Percentiles rank a stretch among this genome's conserved stretches.
Evolutionary conservation across 129 eudicot species (phyloP).

Genomic region (Ambrosia artemisiifolia): DNA sequence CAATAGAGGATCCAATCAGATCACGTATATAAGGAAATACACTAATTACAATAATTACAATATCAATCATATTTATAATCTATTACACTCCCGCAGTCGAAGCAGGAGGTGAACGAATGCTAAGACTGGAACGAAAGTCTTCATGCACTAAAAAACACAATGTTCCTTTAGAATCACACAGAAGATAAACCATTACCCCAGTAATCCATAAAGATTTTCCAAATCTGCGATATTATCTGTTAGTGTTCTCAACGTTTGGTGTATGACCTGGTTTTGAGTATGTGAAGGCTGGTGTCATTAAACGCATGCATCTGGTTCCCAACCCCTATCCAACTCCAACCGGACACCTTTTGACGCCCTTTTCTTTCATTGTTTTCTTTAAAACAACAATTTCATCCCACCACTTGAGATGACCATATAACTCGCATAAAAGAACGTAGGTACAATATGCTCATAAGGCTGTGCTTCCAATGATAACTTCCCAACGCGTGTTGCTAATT

Average conservation of each 20-base stretch:
- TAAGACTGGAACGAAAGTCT: too few relatives aligned
- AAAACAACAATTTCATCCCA: constrained; percentile 73
- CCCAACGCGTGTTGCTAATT: constrained; percentile 59
- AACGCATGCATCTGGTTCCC: constrained; percentile 62
- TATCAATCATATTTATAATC: too few relatives aligned
- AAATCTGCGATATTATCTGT: constrained; percentile 29
- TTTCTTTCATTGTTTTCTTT: constrained; percentile 75
- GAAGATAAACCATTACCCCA: not conserved
- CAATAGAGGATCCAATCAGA: too few relatives aligned
- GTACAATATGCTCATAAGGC: constrained; percentile 83
- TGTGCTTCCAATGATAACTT: constrained; percentile 50
- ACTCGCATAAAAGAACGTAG: constrained; percentile 77
- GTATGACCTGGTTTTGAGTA: constrained; percentile 44
- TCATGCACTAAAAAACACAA: too few relatives aligned
- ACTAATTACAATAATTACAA: too few relatives aligned
- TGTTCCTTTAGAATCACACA: too few relatives aligned
- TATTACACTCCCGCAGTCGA: too few relatives aligned
- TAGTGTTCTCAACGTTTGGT: constrained; percentile 31
- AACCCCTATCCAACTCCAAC: constrained; percentile 97
- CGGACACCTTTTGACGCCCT: constrained; percentile 84
- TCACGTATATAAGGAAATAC: not conserved
- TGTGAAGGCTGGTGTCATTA: constrained; percentile 71
- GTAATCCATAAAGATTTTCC: constrained; percentile 10
- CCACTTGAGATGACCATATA: constrained; percentile 61
- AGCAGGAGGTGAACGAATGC: too few relatives aligned